These are phyloP conservation scores for Apium graveolens DNA, from an alignment of 129 eudicot species.

Conservation along the genomic window DNA sequence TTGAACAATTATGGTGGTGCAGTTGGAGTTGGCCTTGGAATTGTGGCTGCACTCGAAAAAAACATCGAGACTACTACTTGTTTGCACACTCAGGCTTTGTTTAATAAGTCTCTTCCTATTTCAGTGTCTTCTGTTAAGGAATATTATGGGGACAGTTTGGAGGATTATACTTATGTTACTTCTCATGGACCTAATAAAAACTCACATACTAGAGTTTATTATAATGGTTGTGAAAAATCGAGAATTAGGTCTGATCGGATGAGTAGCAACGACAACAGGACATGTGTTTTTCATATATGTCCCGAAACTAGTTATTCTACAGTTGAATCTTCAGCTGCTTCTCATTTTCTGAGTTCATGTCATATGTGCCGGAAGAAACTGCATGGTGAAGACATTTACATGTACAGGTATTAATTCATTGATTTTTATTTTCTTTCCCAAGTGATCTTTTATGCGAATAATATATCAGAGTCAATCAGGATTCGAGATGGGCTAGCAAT, in stretches of 20 bases:
- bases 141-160: constrained; percentile 22
- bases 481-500: no score
- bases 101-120: constrained; percentile 37
- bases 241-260: constrained; percentile 11
- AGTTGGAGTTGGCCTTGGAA: constrained; percentile 67
- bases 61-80: constrained; percentile 13
- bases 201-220: constrained; percentile 41
- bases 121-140: constrained; percentile 23
- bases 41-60: constrained; percentile 64
- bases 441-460: background rate
- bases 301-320: constrained; percentile 24
- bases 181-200: constrained; percentile 34
- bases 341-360: constrained; percentile 63
- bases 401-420: constrained; percentile 55
- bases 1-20: constrained; percentile 37
- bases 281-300: constrained; percentile 46
- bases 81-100: constrained; percentile 26
- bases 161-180: constrained; percentile 52
- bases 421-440: background rate
- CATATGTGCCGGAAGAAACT: constrained; percentile 48
- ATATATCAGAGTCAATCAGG: background rate
- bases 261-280: constrained; percentile 4
- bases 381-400: constrained; percentile 69
- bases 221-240: constrained; percentile 13
- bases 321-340: constrained; percentile 13